Conservation (phyloP, 179 eudicot species). For the Carnegiea gigantea region DNA sequence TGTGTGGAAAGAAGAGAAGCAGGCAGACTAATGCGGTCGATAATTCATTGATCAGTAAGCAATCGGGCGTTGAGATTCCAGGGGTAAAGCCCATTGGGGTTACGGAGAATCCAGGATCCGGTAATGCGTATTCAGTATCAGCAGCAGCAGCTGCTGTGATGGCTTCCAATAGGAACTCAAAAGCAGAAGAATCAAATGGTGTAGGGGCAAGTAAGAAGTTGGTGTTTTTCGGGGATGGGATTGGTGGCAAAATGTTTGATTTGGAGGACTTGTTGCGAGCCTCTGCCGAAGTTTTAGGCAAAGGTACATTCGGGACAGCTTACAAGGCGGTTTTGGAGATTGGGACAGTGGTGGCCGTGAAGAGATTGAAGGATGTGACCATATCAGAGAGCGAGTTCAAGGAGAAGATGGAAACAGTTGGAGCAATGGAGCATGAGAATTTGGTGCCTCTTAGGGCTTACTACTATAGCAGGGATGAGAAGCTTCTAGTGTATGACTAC, state of each 20-base stretch:
- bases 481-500: conserved; percentile 49
- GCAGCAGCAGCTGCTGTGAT: conserved; percentile 40
- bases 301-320: conserved; percentile 47
- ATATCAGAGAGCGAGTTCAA: conserved; percentile 35
- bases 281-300: conserved; percentile 50
- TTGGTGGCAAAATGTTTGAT: conserved; percentile 37
- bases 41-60: conserved; percentile 31
- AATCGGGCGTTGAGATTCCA: conserved; percentile 21
- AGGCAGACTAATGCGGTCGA: conserved; percentile 23
- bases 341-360: conserved; percentile 46
- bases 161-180: conserved; percentile 23
- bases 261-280: conserved; percentile 50
- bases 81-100: conserved; percentile 21
- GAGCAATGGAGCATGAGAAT: conserved; percentile 38
- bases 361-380: conserved; percentile 46
- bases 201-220: conserved; percentile 30
- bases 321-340: conserved; percentile 46
- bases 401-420: conserved; percentile 44
- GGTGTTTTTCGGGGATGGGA: conserved; percentile 42
- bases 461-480: conserved; percentile 43
- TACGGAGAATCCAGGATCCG: conserved; percentile 21
- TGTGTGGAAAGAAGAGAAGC: conserved; percentile 30
- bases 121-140: conserved; percentile 33
- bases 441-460: conserved; percentile 46
- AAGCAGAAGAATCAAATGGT: conserved; percentile 20